Evolutionary conservation across 768 basidiomycete genomes (phyloP), one percentile per base, ranked within the genome.

Genomic region (Amanita jacksonii): DNA sequence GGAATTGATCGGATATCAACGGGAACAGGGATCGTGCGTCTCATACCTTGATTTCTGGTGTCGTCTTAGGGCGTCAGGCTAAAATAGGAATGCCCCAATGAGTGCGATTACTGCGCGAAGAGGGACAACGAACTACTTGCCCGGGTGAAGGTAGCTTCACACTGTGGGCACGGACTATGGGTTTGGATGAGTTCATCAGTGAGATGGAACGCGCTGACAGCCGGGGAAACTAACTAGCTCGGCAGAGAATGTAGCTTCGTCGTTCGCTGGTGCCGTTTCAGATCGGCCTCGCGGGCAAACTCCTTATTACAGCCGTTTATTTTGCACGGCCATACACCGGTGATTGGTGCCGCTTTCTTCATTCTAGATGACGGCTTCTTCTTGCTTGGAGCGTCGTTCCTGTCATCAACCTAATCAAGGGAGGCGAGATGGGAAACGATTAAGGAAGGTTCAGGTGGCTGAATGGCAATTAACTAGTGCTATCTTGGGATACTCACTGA

Each of bases 21-120:
- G 43, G 44, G 23, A 7, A 28, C 33, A n/a, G 25, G 42, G 31
- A 8, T 19, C 32, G 22, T 16, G 4, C 47, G 43, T 32, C 50
- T 33, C 69, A 49, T 49, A 81, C 84, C 83, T 75, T 49, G 85
- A 85, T 54, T 84, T 84, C 62, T 85, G 81, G 57, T 87, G 85
- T 54, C 85, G 69, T 34, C 80, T 69, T n/a, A 85, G 67, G 15
- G 85, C 85, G 61, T 87, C 85, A n/a, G 82, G 81, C 85, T 87
- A 50, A 37, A 35, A 43, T 27, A 52, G 37, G 48, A 40, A 34
- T 42, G 22, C 10, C 52, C 3, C 47, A 42, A 36, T 20, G 5
- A 41, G 39, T 43, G 40, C 51, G 36, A 43, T 37, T 46, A 38
- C 32, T 36, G 22, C 10, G 43, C 18, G 23, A 20, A 23, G 24